These are phyloP conservation scores for Ceratobasidium papillatum DNA, from an alignment of 1,284 basidiomycete species.

Conservation along the genomic window DNA sequence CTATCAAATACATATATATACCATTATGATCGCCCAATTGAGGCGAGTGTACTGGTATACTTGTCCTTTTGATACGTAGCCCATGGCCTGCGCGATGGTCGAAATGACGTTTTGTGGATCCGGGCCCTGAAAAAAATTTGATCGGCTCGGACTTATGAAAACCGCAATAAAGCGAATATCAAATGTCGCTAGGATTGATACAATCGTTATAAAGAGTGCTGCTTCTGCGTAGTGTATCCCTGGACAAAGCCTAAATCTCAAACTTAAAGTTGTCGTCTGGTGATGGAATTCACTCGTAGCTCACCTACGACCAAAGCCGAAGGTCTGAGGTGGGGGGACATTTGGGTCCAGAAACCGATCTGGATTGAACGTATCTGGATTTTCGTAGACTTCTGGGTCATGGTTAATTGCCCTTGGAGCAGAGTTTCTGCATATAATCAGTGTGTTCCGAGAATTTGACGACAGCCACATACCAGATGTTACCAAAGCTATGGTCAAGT, in stretches of 20 bases:
- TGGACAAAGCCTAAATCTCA: neutral
- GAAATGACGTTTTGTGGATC: neutral
- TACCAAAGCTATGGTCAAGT: neutral
- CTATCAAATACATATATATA: neutral
- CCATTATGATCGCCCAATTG: neutral
- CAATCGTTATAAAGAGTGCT: neutral
- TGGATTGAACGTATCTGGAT: conserved; percentile 1
- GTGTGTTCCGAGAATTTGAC: neutral
- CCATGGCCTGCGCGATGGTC: conserved; percentile 1
- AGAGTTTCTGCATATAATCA: no score
- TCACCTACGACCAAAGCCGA: conserved; percentile 8
- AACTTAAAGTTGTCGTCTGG: no score
- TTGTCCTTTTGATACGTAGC: neutral
- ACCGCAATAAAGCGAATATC: neutral
- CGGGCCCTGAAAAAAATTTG: conserved; percentile 1
- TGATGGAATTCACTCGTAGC: neutral
- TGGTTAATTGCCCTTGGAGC: conserved; percentile 10
- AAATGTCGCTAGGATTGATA: neutral
- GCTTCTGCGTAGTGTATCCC: conserved; percentile 1
- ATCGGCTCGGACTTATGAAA: conserved; percentile 7
- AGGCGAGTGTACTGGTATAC: neutral
- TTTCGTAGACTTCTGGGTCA: neutral
- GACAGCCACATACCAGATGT: neutral
- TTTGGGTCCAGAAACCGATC: conserved; percentile 3
- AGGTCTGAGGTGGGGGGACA: neutral